Evolutionary conservation across 2,329 filamentous ascomycete species (phyloP).

Genomic region (Trichoderma sp.): DNA sequence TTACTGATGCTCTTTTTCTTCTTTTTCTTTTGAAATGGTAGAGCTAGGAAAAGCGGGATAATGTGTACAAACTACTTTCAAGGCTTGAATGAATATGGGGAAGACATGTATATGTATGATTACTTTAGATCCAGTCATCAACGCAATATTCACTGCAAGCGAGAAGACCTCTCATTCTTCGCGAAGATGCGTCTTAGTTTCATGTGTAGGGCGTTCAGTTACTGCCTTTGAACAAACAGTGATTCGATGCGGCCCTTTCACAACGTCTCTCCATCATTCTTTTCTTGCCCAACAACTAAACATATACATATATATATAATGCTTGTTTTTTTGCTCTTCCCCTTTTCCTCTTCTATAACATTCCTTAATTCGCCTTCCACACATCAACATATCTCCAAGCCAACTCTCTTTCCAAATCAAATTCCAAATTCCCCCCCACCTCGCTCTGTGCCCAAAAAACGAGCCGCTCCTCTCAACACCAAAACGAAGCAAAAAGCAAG

Average conservation of each 20-base stretch:
- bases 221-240: neutral
- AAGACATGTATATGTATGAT: constrained; percentile 2
- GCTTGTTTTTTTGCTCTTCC: neutral
- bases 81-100: neutral
- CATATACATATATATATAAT: neutral
- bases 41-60: neutral
- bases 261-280: neutral
- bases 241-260: neutral
- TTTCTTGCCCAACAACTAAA: neutral
- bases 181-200: neutral
- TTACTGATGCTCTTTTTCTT: too few species aligned
- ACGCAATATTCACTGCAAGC: neutral
- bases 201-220: neutral
- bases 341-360: neutral
- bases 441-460: neutral
- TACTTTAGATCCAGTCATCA: constrained; percentile 32
- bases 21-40: neutral
- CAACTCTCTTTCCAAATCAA: neutral
- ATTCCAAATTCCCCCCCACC: neutral
- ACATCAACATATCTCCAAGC: neutral
- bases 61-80: neutral
- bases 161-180: neutral
- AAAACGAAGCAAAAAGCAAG: neutral
- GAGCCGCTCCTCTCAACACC: neutral
- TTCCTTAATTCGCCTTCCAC: neutral